These are phyloP conservation scores for Schrenkiella parvula DNA, from an alignment of 345 rosid genomes.

Conservation along the genomic window DNA sequence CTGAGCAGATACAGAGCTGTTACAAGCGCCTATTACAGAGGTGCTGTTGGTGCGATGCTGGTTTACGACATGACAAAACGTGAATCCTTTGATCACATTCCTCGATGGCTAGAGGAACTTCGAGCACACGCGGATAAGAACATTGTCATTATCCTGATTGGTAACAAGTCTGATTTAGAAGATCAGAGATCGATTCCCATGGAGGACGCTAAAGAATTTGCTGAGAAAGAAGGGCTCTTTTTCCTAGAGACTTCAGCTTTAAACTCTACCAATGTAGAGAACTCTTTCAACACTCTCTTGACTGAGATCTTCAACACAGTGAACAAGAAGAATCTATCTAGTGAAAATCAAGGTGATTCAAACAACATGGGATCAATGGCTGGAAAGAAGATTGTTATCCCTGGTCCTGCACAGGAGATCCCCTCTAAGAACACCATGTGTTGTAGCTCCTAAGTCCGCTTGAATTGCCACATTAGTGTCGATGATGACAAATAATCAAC, in stretches of 20 bases:
- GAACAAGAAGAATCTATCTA: conserved; percentile 61
- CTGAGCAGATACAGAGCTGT: conserved; percentile 55
- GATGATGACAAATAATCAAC: neutral
- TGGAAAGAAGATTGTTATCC: conserved; percentile 57
- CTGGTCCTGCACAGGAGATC: conserved; percentile 63
- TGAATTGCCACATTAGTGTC: conserved; percentile 9
- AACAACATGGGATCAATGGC: conserved; percentile 39
- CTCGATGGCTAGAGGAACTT: conserved; percentile 64
- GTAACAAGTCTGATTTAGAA: conserved; percentile 60
- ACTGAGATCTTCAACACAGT: conserved; percentile 58
- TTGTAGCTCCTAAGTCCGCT: conserved; percentile 35
- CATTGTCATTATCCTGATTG: conserved; percentile 56
- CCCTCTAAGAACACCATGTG: conserved; percentile 47
- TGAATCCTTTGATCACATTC: conserved; percentile 66
- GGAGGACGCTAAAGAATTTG: conserved; percentile 63
- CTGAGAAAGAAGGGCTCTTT: conserved; percentile 61
- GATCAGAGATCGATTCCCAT: conserved; percentile 47
- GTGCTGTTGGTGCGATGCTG: conserved; percentile 71
- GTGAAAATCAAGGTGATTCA: conserved; percentile 29
- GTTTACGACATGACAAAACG: conserved; percentile 60
- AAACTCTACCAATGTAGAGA: conserved; percentile 55
- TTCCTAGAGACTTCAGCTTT: conserved; percentile 71
- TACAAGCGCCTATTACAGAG: conserved; percentile 64
- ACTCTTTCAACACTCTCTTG: conserved; percentile 58
- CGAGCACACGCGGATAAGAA: conserved; percentile 67